Conservation (phyloP, 2,329 filamentous ascomycete species). For the Fusarium torulosum region DNA sequence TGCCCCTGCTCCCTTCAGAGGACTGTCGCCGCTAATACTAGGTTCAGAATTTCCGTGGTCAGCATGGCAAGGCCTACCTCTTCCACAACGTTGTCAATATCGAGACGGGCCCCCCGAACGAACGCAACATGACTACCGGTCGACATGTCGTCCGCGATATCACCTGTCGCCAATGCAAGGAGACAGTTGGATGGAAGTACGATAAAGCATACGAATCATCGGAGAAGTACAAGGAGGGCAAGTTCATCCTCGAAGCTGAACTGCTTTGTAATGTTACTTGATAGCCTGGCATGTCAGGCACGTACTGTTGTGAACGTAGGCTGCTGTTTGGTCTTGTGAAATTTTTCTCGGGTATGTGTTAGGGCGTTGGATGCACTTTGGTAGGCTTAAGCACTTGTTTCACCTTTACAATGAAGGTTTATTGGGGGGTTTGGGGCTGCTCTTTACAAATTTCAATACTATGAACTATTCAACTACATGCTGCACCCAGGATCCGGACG, state of each 20-base stretch:
- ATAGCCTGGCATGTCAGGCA: conserved; percentile 14
- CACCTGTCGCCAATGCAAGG: conserved; percentile 88
- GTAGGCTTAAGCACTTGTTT: conserved; percentile 24
- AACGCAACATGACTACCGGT: conserved; percentile 98
- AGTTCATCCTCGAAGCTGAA: conserved; percentile 95
- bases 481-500: conserved; percentile 18
- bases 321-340: conserved; percentile 22
- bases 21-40: conserved; percentile 16
- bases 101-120: conserved; percentile 82
- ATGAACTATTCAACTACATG: conserved; percentile 16
- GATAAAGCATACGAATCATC: conserved; percentile 92
- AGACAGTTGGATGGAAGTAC: conserved; percentile 98
- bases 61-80: conserved; percentile 97
- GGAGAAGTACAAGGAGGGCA: conserved; percentile 99
- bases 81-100: conserved; percentile 96
- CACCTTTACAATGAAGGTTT: conserved; percentile 21
- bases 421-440: conserved; percentile 8
- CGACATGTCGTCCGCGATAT: conserved; percentile 96
- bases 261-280: conserved; percentile 82
- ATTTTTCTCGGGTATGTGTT: conserved; percentile 27
- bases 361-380: conserved; percentile 17
- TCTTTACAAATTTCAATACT: conserved; percentile 9
- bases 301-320: background rate
- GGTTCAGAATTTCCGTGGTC: conserved; percentile 91
- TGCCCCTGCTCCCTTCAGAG: background rate